Percentiles rank a stretch among this genome's conserved stretches.
Evolutionary conservation across 306 rosid species (phyloP).

Genomic region (Fragaria ananassa): DNA sequence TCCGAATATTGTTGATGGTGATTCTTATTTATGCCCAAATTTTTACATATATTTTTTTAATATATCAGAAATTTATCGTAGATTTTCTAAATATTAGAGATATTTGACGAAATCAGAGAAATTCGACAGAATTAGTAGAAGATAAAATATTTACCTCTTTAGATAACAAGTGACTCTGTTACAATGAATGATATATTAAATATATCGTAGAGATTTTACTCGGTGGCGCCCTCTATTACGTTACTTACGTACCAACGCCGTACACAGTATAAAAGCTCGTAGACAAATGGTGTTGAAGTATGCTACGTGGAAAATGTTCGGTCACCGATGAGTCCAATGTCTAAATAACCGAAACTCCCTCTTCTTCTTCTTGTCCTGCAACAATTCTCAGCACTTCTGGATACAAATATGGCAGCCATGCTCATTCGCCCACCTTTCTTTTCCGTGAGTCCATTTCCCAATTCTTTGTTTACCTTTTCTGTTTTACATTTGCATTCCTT

Average conservation of each 20-base stretch:
- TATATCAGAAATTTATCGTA: too few species aligned
- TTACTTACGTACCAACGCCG: background rate
- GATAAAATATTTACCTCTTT: too few species aligned
- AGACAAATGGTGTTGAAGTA: background rate
- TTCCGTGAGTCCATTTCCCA: constrained; percentile 26
- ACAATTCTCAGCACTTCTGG: background rate
- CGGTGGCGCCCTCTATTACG: too few species aligned
- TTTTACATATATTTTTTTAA: too few species aligned
- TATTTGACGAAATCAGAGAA: too few species aligned
- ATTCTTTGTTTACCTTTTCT: background rate
- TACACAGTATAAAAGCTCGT: background rate
- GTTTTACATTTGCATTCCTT: background rate
- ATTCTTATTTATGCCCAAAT: too few species aligned
- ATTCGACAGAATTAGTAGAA: too few species aligned
- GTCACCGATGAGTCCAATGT: background rate
- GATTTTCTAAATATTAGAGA: too few species aligned
- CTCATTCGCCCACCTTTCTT: constrained; percentile 31
- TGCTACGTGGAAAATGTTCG: background rate
- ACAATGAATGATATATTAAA: too few species aligned
- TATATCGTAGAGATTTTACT: too few species aligned
- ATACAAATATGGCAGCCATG: constrained; percentile 20
- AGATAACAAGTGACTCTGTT: too few species aligned
- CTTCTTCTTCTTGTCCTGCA: background rate
- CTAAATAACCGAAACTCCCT: background rate
- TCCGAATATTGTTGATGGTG: too few species aligned